A percentile compares a stretch with the other conserved stretches of the same genome.
phyloP scores from a whole-genome alignment of 805 yeast genomes.

The Maudiozyma pseudohumilis region DNA sequence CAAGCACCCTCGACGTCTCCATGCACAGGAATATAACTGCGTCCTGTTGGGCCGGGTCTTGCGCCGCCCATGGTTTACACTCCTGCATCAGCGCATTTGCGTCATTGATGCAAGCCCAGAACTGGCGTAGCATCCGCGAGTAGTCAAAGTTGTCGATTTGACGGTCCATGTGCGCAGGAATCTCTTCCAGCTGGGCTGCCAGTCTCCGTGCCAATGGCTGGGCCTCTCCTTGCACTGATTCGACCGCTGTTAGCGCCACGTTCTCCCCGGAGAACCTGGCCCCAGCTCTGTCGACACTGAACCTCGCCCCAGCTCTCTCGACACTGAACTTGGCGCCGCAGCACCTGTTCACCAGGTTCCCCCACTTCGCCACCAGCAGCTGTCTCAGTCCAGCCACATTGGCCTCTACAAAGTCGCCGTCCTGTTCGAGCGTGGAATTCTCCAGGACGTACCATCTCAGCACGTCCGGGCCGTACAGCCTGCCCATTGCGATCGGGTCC shows the following conservation, averaged over 20 bases:
- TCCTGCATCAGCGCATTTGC: constrained; percentile 62
- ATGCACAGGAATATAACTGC: constrained; percentile 52
- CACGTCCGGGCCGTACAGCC: constrained; percentile 60
- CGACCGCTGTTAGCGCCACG: background rate
- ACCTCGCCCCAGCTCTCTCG: constrained; percentile 32
- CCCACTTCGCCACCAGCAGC: constrained; percentile 69
- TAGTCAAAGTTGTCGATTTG: constrained; percentile 41
- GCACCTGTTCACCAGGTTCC: constrained; percentile 65
- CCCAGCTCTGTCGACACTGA: constrained; percentile 9
- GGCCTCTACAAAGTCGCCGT: constrained; percentile 66
- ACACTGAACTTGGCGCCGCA: constrained; percentile 63
- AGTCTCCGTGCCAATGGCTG: background rate
- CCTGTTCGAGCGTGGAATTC: constrained; percentile 64
- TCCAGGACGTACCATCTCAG: constrained; percentile 68
- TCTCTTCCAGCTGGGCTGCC: background rate
- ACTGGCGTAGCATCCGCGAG: constrained; percentile 42
- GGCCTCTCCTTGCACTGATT: background rate
- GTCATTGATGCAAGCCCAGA: constrained; percentile 50
- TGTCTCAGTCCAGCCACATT: constrained; percentile 45
- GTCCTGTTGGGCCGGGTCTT: constrained; percentile 34
- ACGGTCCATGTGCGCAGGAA: constrained; percentile 29
- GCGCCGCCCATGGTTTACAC: constrained; percentile 65
- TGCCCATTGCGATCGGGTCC: constrained; percentile 65
- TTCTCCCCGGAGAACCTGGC: constrained; percentile 2
- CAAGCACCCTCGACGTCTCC: constrained; percentile 57